These are phyloP conservation scores for Phialophora chinensis DNA, from an alignment of 2,329 filamentous ascomycete species.

Conservation along the genomic window DNA sequence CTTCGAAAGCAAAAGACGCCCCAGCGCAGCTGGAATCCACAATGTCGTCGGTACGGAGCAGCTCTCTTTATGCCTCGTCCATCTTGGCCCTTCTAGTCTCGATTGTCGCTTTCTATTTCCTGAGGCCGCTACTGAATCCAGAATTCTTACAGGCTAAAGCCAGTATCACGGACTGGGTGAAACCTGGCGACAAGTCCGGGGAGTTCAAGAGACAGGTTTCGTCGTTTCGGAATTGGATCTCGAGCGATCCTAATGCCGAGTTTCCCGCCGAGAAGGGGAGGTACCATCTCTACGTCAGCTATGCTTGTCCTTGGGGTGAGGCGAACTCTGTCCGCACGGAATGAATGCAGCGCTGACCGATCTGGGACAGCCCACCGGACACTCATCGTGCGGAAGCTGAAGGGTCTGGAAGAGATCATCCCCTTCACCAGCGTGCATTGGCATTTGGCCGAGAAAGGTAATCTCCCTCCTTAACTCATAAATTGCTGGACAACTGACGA, in stretches of 20 bases:
- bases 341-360: constrained; percentile 14
- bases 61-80: constrained; percentile 27
- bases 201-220: constrained; percentile 92
- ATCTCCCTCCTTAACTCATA: constrained; percentile 35
- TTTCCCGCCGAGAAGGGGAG: constrained; percentile 86
- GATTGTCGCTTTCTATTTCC: constrained; percentile 18
- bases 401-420: constrained; percentile 87
- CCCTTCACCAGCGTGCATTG: constrained; percentile 85
- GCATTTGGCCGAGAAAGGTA: constrained; percentile 75
- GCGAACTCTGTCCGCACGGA: constrained; percentile 31
- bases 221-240: constrained; percentile 81
- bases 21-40: constrained; percentile 12
- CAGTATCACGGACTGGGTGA: constrained; percentile 84
- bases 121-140: constrained; percentile 20
- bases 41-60: constrained; percentile 33
- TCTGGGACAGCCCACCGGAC: constrained; percentile 72
- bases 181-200: constrained; percentile 69
- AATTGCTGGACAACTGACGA: not conserved
- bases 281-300: constrained; percentile 94
- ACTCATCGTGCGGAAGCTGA: constrained; percentile 85
- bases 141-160: constrained; percentile 37
- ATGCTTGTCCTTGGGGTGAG: constrained; percentile 85
- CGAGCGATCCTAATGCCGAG: constrained; percentile 70
- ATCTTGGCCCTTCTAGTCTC: constrained; percentile 27
- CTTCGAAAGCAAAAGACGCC: not conserved